Base-by-base conservation (phyloP, 1,284 basidiomycete genomes). In the Athelia psychrophila region DNA sequence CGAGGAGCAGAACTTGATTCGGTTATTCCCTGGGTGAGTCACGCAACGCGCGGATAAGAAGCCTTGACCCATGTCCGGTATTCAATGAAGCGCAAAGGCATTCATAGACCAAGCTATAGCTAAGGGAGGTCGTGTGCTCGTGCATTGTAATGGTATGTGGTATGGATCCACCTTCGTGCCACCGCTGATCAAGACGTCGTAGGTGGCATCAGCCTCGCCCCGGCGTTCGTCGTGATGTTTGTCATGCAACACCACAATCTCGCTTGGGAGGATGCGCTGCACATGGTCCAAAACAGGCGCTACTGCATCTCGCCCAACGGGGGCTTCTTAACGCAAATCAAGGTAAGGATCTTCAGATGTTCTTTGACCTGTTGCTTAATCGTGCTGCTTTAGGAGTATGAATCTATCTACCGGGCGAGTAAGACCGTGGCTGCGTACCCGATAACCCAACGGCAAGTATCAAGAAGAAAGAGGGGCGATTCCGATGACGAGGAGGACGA, bases 291-390 rank as follows among this genome's bases (percentile, higher is more conserved):
- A 71, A 93, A 93, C 59, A 81, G 91, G 56, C 80, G 93, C 44
- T 95, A 95, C 62, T 95, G 93, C 67, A 93, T 95, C 59, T 90
- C 88, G 5, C 91, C 92, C 10, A 93, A 92, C 60, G 86, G 88
- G 27, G 88, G 93, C 22, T 95, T 95, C 69, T 68, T 92, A 57
- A 87, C 86, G 4, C 93, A 95, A 66, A 85, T 95, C 60, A 93
- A 93, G 77, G 92, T 87, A 53, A n/a, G 6, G n/a, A 8, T 5
- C n/a, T 27, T 75, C 61, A 16, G 25, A 23, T 52, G 23, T 44
- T 48, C 47, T 36, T 20, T 44, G 25, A 30, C 49, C 13, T 32
- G 19, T n/a, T 16, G 27, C 23, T 18, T 45, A 50, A 9, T 40
- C 20, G 35, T 53, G 49, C 48, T 57, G 25, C 16, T 12, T 16